These are phyloP conservation scores for Phytophthora idaei DNA, from an alignment of 352 stramenopile species.

Conservation along the genomic window DNA sequence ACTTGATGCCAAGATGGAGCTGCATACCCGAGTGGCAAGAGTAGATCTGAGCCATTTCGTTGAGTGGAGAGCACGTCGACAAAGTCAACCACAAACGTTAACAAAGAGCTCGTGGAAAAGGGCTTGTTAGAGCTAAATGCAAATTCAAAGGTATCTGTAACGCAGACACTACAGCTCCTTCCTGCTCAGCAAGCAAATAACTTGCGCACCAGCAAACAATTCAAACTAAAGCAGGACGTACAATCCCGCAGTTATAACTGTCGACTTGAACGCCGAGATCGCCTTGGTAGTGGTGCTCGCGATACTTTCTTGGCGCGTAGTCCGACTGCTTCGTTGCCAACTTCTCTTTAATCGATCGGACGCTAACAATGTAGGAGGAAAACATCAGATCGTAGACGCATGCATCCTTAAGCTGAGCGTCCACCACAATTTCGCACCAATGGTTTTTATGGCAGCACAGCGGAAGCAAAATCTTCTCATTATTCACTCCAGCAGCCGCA, in stretches of 20 bases:
- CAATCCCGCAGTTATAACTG: constrained; percentile 2
- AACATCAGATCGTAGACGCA: not conserved
- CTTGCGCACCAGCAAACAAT: not conserved
- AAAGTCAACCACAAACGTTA: not conserved
- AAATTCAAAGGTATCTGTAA: not conserved
- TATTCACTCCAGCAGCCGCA: not conserved
- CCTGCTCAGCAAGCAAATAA: not conserved
- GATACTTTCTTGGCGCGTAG: constrained; percentile 5
- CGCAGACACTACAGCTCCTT: not conserved
- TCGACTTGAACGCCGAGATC: constrained; percentile 3
- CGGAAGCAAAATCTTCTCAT: not conserved
- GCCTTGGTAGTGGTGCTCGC: not conserved
- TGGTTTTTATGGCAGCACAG: constrained; percentile 1
- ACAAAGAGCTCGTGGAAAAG: not conserved
- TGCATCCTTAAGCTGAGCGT: not conserved
- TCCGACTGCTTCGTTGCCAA: not conserved
- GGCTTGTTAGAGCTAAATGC: not conserved
- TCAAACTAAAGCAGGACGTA: not conserved
- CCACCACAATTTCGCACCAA: constrained; percentile 8
- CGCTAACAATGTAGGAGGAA: not conserved
- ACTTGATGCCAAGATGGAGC: not conserved
- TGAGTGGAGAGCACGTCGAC: not conserved
- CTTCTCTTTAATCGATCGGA: constrained; percentile 1
- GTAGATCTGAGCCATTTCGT: not conserved
- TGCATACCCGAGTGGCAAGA: not conserved